Evolutionary conservation across 2,329 filamentous ascomycete genomes (phyloP).

Genomic region (Penicillium sp.): DNA sequence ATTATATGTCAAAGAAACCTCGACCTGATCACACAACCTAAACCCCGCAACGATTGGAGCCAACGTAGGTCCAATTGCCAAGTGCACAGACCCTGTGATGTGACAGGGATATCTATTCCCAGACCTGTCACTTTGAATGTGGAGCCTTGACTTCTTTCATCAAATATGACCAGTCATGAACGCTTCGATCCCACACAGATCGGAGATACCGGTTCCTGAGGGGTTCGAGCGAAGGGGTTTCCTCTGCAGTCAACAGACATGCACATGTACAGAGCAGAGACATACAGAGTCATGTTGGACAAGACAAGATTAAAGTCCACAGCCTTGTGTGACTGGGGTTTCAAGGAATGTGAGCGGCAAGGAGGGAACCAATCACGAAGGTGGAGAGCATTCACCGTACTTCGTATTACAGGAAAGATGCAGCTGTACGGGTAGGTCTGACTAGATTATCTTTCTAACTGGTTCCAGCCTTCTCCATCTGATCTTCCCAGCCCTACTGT

Average conservation of each 20-base stretch:
- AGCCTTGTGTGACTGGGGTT: neutral
- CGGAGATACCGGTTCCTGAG: neutral
- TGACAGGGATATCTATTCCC: neutral
- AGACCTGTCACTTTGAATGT: neutral
- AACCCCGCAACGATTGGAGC: neutral
- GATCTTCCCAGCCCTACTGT: constrained; percentile 1
- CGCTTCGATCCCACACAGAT: neutral
- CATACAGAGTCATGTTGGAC: neutral
- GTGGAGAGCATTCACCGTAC: too few species aligned
- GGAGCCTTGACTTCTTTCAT: neutral
- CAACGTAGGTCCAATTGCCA: neutral
- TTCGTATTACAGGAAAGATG: too few species aligned
- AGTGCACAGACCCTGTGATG: neutral
- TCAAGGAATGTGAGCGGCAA: neutral
- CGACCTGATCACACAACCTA: neutral
- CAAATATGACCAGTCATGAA: constrained; percentile 21
- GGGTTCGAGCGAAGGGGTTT: too few species aligned
- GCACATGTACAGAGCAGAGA: too few species aligned
- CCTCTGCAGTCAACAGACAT: too few species aligned
- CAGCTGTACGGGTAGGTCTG: too few species aligned
- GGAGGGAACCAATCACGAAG: too few species aligned
- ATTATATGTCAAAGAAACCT: neutral
- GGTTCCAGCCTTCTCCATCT: neutral
- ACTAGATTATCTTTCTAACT: neutral
- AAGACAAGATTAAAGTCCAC: neutral